Evolutionary conservation across 331 rosid genomes (phyloP), one percentile per base, ranked within the genome.

Genomic region (Stylosanthes scabra): DNA sequence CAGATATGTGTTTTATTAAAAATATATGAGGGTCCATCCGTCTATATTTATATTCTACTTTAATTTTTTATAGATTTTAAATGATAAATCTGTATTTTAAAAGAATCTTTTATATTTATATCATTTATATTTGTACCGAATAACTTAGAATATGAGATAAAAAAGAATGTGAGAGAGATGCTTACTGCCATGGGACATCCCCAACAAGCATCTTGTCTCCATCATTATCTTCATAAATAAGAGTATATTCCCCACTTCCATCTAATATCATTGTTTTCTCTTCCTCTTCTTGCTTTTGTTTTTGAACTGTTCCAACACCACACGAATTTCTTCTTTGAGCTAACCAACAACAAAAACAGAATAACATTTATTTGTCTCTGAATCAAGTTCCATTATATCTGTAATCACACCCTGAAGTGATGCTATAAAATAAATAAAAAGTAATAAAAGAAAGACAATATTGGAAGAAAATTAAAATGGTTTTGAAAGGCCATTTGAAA

Each of bases 171-270:
- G 25, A 57, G 81, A 78, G 75, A 88, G 88, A 89, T 81, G 86
- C 98, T 86, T 95, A 95, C 99, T 83, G 86, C 99, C 99, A 95
- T 44, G 99, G 99, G 78, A 95, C 99, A 92, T 95, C 99, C 77
- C 99, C 99, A 77, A 88, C 97, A 60, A 92, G 99, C 99, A 95
- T 90, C 82, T 89, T 82, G 90, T 95, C 97, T 74, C 99, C 99
- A 87, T 91, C 97, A 57, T 95, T 90, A 86, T 95, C 99, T 80
- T 91, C 93, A 79, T 91, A 95, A 63, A 92, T 97, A 41, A 95
- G 93, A 63, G 99, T 95, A 86, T 92, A 95, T 74, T 90, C 92
- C n/a, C 99, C 96, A 68, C 89, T 95, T 71, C 95, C 86, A 63
- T 84, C 91, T 85, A 91, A 76, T 81, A 31, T 31, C 37, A 90